Evolutionary conservation across 1,284 basidiomycete genomes (phyloP).

Genomic region (Agroathelia rolfsii): DNA sequence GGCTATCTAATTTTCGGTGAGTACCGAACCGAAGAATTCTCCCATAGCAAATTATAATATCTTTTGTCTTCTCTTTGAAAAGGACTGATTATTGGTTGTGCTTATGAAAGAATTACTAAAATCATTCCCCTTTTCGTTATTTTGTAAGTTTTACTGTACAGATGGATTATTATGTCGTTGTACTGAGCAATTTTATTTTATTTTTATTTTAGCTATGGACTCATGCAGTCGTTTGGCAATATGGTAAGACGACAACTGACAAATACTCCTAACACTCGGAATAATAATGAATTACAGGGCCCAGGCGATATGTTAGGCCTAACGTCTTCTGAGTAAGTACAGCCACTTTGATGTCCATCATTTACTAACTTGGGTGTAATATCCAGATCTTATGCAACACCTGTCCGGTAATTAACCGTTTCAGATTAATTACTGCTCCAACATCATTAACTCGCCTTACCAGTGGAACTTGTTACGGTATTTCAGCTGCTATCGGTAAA

Average conservation of each 20-base stretch:
- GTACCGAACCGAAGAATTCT: constrained; percentile 8
- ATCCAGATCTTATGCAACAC: constrained; percentile 52
- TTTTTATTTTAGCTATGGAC: constrained; percentile 37
- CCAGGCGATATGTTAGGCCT: constrained; percentile 69
- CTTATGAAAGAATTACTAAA: constrained; percentile 58
- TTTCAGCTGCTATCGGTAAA: constrained; percentile 68
- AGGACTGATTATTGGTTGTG: constrained; percentile 55
- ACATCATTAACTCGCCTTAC: constrained; percentile 1
- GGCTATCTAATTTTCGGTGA: constrained; percentile 66
- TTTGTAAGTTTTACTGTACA: constrained; percentile 33
- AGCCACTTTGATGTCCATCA: constrained; percentile 4
- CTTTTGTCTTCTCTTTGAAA: constrained; percentile 12
- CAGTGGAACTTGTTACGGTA: constrained; percentile 60
- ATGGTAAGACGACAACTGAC: constrained; percentile 27
- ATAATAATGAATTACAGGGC: constrained; percentile 30
- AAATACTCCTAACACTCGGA: too few species aligned
- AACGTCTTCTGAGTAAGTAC: constrained; percentile 51
- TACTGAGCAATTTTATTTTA: too few species aligned
- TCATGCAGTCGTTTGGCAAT: constrained; percentile 64
- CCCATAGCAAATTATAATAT: too few species aligned
- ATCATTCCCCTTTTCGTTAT: constrained; percentile 61
- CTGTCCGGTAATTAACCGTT: constrained; percentile 37
- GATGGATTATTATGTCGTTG: constrained; percentile 6
- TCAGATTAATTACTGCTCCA: background rate
- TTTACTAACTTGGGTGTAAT: constrained; percentile 5